Conservation (phyloP, 495 filamentous ascomycete genomes). For the Podospora appendiculata region DNA sequence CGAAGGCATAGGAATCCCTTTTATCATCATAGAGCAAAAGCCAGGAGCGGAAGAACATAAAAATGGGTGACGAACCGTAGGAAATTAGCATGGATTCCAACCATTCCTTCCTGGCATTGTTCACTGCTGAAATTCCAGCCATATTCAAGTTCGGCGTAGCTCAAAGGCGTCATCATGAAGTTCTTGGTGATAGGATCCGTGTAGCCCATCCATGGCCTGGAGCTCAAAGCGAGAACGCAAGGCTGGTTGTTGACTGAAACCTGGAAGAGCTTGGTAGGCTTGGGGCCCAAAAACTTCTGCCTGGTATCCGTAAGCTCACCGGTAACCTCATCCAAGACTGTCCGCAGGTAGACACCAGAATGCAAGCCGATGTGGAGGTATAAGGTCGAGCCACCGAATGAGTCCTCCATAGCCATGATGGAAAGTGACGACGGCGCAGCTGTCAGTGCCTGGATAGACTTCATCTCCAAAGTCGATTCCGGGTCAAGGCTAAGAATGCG, state of each 20-base stretch:
- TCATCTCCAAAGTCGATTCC: constrained; percentile 81
- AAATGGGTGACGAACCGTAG: constrained; percentile 60
- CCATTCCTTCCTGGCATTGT: constrained; percentile 88
- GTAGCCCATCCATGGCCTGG: constrained; percentile 89
- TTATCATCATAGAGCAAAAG: constrained; percentile 60
- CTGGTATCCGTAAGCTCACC: constrained; percentile 91
- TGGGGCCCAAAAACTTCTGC: constrained; percentile 87
- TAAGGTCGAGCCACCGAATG: constrained; percentile 65
- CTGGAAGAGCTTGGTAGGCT: constrained; percentile 77
- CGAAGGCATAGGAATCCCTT: constrained; percentile 37
- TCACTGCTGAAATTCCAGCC: constrained; percentile 95
- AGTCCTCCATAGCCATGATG: constrained; percentile 95
- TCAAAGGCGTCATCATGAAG: constrained; percentile 87
- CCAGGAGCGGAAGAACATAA: constrained; percentile 7
- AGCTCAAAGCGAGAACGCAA: constrained; percentile 84
- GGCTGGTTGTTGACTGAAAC: constrained; percentile 77
- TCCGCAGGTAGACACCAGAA: constrained; percentile 90
- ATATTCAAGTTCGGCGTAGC: constrained; percentile 82
- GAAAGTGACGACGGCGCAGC: constrained; percentile 80
- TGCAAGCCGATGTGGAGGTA: constrained; percentile 94
- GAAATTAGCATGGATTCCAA: constrained; percentile 86
- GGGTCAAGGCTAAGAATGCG: constrained; percentile 86
- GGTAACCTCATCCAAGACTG: constrained; percentile 87
- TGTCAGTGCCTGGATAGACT: constrained; percentile 86
- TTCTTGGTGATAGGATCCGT: constrained; percentile 71